Evolutionary conservation across 2,329 filamentous ascomycete species (phyloP).

Genomic region (Aspergillus viridinutans): DNA sequence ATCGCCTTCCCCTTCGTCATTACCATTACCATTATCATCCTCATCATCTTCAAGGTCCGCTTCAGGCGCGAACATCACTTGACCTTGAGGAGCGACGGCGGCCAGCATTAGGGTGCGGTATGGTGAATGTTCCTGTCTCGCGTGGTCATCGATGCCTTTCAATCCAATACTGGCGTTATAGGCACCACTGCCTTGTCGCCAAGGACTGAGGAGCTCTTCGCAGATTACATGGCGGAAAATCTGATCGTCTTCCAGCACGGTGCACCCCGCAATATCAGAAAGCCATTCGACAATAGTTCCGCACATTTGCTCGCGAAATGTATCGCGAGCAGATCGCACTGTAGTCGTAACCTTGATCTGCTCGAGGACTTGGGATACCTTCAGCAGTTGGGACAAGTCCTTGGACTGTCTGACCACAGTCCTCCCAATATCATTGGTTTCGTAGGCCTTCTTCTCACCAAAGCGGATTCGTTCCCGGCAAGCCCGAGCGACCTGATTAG

Average conservation of each 20-base stretch:
- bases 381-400: conserved; percentile 68
- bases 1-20: conserved; percentile 46
- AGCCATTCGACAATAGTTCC: conserved; percentile 97
- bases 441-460: conserved; percentile 71
- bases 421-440: conserved; percentile 83
- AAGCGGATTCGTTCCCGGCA: conserved; percentile 69
- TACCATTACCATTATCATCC: conserved; percentile 33
- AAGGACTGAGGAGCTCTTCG: conserved; percentile 83
- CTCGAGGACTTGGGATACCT: conserved; percentile 81
- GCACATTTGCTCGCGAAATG: conserved; percentile 97
- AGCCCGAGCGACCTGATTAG: conserved; percentile 83
- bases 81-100: conserved; percentile 39
- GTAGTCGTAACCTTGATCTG: conserved; percentile 95
- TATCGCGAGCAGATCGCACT: conserved; percentile 87
- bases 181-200: conserved; percentile 80
- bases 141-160: conserved; percentile 78
- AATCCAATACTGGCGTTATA: conserved; percentile 73
- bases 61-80: conserved; percentile 45
- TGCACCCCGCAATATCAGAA: conserved; percentile 84
- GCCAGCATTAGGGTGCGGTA: conserved; percentile 37
- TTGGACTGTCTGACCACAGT: conserved; percentile 74
- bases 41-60: conserved; percentile 37
- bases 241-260: conserved; percentile 72
- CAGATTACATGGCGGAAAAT: conserved; percentile 80
- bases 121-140: conserved; percentile 53